phyloP scores from a whole-genome alignment of 2,329 filamentous ascomycete genomes.

The Botryosphaeria agaves region DNA sequence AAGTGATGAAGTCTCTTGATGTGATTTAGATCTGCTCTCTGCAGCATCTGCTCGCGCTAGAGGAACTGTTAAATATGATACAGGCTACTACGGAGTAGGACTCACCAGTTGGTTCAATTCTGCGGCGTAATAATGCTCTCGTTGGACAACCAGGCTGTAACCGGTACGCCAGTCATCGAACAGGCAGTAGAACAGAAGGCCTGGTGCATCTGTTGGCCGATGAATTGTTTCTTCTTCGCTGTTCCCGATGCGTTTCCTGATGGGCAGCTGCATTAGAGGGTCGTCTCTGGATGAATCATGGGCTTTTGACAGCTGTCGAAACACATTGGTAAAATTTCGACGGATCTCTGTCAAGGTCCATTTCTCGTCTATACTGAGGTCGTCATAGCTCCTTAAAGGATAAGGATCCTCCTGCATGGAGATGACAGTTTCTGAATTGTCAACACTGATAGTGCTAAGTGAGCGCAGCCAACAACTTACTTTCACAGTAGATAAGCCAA shows the following conservation, averaged over 20 bases:
- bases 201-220: constrained; percentile 35
- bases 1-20: constrained; percentile 37
- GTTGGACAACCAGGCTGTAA: constrained; percentile 35
- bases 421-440: constrained; percentile 51
- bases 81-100: background rate
- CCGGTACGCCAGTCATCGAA: constrained; percentile 50
- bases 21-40: constrained; percentile 25
- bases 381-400: constrained; percentile 14
- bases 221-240: constrained; percentile 28
- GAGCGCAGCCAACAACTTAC: constrained; percentile 38
- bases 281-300: constrained; percentile 22
- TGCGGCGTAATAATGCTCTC: constrained; percentile 26
- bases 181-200: constrained; percentile 46
- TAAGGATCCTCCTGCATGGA: constrained; percentile 47
- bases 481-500: constrained; percentile 52
- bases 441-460: no score
- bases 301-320: constrained; percentile 40
- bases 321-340: constrained; percentile 42
- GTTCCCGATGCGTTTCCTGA: constrained; percentile 25
- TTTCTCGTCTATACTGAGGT: constrained; percentile 22
- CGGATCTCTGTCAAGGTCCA: constrained; percentile 33
- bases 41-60: constrained; percentile 36
- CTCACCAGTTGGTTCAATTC: constrained; percentile 33
- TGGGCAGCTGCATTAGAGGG: constrained; percentile 24
- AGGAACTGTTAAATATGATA: constrained; percentile 4